phyloP scores from a whole-genome alignment of 805 yeast species.

The Saturnispora dispora region DNA sequence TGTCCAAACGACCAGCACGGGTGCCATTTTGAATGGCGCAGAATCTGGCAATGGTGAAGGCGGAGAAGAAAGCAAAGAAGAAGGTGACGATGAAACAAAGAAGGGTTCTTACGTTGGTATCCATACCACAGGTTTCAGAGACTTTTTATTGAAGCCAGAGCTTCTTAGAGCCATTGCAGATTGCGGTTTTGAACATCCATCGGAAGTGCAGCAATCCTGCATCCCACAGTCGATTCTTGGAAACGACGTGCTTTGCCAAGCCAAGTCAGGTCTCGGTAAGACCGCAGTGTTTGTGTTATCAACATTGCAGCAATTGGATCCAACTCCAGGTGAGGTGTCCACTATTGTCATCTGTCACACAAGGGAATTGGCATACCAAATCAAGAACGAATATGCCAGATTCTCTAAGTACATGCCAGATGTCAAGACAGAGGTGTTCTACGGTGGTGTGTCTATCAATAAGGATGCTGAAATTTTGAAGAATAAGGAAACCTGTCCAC shows the following conservation, averaged over 20 bases:
- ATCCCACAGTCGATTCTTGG: conserved; percentile 97
- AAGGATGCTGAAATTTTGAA: conserved; percentile 82
- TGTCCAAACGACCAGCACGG: conserved; percentile 37
- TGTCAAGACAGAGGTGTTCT: conserved; percentile 91
- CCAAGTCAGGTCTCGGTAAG: conserved; percentile 99
- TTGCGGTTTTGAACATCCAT: conserved; percentile 99
- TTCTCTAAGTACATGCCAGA: conserved; percentile 98
- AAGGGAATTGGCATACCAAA: conserved; percentile 97
- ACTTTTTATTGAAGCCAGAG: conserved; percentile 93
- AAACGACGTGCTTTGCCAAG: conserved; percentile 96
- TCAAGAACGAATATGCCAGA: conserved; percentile 93
- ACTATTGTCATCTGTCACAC: conserved; percentile 96
- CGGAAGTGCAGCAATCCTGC: conserved; percentile 98
- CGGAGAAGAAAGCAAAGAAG: conserved; percentile 17
- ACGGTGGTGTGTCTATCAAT: conserved; percentile 86
- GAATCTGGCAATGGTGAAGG: conserved; percentile 26
- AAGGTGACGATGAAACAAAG: conserved; percentile 51
- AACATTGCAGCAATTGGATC: conserved; percentile 93
- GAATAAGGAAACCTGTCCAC: conserved; percentile 91
- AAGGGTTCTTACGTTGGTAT: conserved; percentile 97
- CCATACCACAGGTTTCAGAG: conserved; percentile 98
- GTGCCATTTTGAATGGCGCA: conserved; percentile 35
- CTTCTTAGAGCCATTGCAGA: conserved; percentile 95
- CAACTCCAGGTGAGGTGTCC: conserved; percentile 93
- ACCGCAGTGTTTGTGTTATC: conserved; percentile 96